Base-by-base conservation (phyloP, 2,329 filamentous ascomycete genomes). In the Diplodia intermedia region DNA sequence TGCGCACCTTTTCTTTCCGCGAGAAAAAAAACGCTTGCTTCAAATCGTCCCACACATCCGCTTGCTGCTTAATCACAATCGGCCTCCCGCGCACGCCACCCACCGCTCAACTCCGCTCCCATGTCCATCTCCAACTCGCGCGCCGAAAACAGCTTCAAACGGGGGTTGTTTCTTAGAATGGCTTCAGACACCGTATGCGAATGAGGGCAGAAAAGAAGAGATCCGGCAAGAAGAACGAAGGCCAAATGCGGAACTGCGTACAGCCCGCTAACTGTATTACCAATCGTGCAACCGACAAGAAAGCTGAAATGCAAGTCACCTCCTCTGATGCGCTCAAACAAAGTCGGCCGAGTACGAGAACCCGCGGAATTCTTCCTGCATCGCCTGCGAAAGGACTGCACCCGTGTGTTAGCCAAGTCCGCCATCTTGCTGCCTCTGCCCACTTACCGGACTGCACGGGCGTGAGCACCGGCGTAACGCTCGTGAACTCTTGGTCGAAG, bases 291-390 rank as follows among this genome's bases (percentile, higher is more conserved):
- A 47, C 43, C 43, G 43, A 47, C 18, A 47, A 47, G 43, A 47
- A 55, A 20, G 53, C 53, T 36, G 53, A 55, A 54, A 18, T n/a
- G 52, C 23, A 26, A 18, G 12, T 54, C 52, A 29, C 52, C 52
- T 38, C 54, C 54, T 31, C 40, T 40, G 8, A 49, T 36, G 11
- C 53, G 33, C 57, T 74, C 74, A 79, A 65, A 91, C 90, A 82
- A 96, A 96, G 80, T 97, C 93, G 69, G 92, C 92, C 65, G 92
- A 95, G 82, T 99, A 99, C 31, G 94, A 98, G 84, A 99, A 99
- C 72, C 95, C 95, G 69, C 95, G 89, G 90, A 99, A 99, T 80
- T 99, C 94, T 83, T 99, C 95, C 83, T 99, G 95, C 94, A 98
- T 98, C 53, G 93, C 93, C 84, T 98, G 95, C 33, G 94, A 97